A percentile compares a stretch with the other conserved stretches of the same genome.
phyloP scores from a whole-genome alignment of 1,139 yeast species.

The Pichia norvegensis region DNA sequence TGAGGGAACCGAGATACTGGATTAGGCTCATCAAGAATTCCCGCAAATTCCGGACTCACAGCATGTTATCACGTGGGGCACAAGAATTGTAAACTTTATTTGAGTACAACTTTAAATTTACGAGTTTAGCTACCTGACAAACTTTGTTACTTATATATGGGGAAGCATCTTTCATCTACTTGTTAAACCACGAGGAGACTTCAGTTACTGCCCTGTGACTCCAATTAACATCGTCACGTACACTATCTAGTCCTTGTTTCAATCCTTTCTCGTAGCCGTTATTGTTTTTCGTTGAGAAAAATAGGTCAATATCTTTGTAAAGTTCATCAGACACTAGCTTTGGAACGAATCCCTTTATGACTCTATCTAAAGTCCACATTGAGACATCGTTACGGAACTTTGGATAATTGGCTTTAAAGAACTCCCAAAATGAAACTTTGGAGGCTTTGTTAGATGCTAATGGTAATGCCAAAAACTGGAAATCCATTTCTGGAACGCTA shows the following conservation, averaged over 20 bases:
- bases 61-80: no score
- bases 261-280: slow-evolving; percentile 56
- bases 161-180: no score
- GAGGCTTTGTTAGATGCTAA: slow-evolving; percentile 45
- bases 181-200: slow-evolving; percentile 11
- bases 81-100: no score
- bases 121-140: no score
- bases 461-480: slow-evolving; percentile 49
- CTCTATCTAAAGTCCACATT: slow-evolving; percentile 44
- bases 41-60: neutral
- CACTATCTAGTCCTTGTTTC: slow-evolving; percentile 47
- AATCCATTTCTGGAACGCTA: slow-evolving; percentile 62
- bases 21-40: neutral
- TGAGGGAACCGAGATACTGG: neutral
- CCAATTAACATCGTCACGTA: slow-evolving; percentile 45
- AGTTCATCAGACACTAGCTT: slow-evolving; percentile 28
- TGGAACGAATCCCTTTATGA: slow-evolving; percentile 42
- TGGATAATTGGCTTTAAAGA: slow-evolving; percentile 41
- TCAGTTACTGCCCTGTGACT: slow-evolving; percentile 21
- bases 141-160: no score
- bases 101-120: no score
- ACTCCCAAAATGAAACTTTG: slow-evolving; percentile 48
- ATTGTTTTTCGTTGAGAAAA: slow-evolving; percentile 49
- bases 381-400: slow-evolving; percentile 22
- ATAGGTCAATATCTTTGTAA: slow-evolving; percentile 38